A percentile compares a stretch with the other conserved stretches of the same genome.
Evolutionary conservation across 1,284 basidiomycete species (phyloP).

Genomic region (Sparassis latifolia): DNA sequence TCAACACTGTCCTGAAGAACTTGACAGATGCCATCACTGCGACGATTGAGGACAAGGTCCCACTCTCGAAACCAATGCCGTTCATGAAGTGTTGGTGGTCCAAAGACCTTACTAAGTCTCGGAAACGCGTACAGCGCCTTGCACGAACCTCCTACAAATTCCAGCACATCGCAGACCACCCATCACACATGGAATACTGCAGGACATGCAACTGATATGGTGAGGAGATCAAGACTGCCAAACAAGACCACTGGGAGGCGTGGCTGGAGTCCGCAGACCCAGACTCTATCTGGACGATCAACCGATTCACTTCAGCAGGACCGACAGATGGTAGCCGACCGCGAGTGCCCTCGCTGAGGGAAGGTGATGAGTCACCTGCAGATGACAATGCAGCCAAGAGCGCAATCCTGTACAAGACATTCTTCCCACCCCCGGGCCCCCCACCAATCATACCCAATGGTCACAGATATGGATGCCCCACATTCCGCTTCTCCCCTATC

Average conservation of each 20-base stretch:
- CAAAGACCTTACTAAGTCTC: slow-evolving; percentile 10
- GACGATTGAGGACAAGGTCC: slow-evolving; percentile 17
- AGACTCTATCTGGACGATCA: slow-evolving; percentile 5
- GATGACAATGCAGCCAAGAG: slow-evolving; percentile 24
- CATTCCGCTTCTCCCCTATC: slow-evolving; percentile 10
- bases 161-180: slow-evolving; percentile 26
- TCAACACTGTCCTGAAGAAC: too few species aligned
- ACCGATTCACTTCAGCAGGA: slow-evolving; percentile 21
- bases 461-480: slow-evolving; percentile 20
- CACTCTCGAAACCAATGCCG: slow-evolving; percentile 16
- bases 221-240: slow-evolving; percentile 23
- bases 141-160: slow-evolving; percentile 20
- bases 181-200: slow-evolving; percentile 22
- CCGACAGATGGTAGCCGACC: slow-evolving; percentile 25
- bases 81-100: slow-evolving; percentile 6
- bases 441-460: slow-evolving; percentile 1
- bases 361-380: slow-evolving; percentile 1
- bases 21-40: slow-evolving; percentile 4
- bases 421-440: slow-evolving; percentile 26
- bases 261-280: slow-evolving; percentile 17
- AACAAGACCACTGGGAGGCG: slow-evolving; percentile 28
- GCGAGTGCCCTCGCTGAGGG: slow-evolving; percentile 25
- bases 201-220: slow-evolving; percentile 21
- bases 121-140: slow-evolving; percentile 9
- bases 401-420: slow-evolving; percentile 18